A percentile compares a stretch with the other conserved stretches of the same genome.
phyloP scores from a whole-genome alignment of 2,329 filamentous ascomycete species.

The Aspergillus oerlinghausenensis region DNA sequence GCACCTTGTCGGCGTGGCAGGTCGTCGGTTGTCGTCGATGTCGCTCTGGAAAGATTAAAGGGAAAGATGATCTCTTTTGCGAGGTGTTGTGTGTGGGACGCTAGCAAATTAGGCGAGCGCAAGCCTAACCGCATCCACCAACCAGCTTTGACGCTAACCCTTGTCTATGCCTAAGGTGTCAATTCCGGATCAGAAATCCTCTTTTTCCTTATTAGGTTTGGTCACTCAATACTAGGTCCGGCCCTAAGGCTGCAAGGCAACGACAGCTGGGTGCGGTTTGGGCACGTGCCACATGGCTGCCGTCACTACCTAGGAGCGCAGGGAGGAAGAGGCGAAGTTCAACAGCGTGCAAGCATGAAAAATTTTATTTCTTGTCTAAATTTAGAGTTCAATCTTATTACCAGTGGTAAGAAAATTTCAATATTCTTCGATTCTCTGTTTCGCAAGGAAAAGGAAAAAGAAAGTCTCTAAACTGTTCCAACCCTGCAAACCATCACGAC shows the following conservation, averaged over 20 bases:
- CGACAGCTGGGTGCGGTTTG: background rate
- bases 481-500: background rate
- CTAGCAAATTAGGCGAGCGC: constrained; percentile 41
- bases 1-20: constrained; percentile 43
- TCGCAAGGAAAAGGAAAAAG: background rate
- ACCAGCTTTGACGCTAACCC: constrained; percentile 11
- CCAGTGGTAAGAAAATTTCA: background rate
- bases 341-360: background rate
- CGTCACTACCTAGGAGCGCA: background rate
- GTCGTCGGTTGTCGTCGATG: constrained; percentile 42
- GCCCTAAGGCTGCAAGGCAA: constrained; percentile 11
- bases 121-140: constrained; percentile 23
- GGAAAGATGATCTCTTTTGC: constrained; percentile 24
- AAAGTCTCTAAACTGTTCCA: background rate
- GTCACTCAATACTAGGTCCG: background rate
- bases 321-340: background rate
- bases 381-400: background rate
- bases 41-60: constrained; percentile 36
- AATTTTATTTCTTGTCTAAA: background rate
- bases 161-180: constrained; percentile 10
- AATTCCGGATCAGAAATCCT: background rate
- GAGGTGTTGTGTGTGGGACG: constrained; percentile 40
- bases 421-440: background rate
- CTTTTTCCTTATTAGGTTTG: background rate
- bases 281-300: background rate